Conservation (phyloP, 176 grass and related monocot species). For the Avena atlantica region DNA sequence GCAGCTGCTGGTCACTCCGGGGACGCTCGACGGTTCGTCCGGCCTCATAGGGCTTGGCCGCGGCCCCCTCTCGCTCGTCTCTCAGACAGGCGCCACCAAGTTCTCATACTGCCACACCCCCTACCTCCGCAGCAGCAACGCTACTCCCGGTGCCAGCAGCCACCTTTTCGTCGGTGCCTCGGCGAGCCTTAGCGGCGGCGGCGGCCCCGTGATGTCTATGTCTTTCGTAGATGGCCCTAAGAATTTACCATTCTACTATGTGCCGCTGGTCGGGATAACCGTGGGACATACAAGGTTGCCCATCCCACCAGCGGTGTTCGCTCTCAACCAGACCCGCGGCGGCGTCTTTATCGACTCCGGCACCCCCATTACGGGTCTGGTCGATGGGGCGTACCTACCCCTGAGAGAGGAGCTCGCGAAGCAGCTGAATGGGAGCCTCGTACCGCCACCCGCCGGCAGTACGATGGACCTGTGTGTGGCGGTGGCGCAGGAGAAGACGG, state of each 20-base stretch:
- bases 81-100: conserved; percentile 22
- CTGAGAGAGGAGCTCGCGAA: not conserved
- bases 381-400: not conserved
- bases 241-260: conserved; percentile 24
- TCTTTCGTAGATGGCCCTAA: conserved; percentile 36
- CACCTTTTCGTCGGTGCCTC: conserved; percentile 42
- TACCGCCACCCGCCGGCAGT: not conserved
- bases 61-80: conserved; percentile 24
- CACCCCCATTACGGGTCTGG: not conserved
- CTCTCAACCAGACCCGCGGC: not conserved
- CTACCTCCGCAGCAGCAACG: conserved; percentile 20
- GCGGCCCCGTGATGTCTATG: not conserved
- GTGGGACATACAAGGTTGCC: conserved; percentile 28
- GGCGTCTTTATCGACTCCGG: conserved; percentile 37
- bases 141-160: not conserved
- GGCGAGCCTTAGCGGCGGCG: not conserved
- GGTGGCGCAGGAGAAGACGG: not conserved
- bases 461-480: not conserved
- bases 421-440: conserved; percentile 37
- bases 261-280: conserved; percentile 24
- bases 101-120: conserved; percentile 49
- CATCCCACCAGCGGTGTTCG: not conserved
- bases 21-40: not conserved
- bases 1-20: not conserved
- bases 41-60: conserved; percentile 44